These are phyloP conservation scores for Globisporangium rhizosaccharum DNA, from an alignment of 352 stramenopile species.

Conservation along the genomic window DNA sequence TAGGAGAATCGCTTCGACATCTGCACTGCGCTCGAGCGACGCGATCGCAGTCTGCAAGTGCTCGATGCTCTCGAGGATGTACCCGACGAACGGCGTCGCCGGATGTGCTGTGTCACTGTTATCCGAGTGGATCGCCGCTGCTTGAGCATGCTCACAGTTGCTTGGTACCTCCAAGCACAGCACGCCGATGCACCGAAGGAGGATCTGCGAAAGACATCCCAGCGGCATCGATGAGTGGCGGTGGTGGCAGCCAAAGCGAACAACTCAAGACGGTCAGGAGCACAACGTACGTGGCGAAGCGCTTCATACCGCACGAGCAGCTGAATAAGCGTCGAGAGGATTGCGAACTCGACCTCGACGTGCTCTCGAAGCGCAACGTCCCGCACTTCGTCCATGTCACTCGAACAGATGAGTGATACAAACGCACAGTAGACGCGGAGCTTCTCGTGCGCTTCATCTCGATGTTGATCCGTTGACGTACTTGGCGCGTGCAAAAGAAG, in stretches of 20 bases:
- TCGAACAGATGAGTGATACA: slow-evolving; percentile 6
- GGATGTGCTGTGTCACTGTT: background rate
- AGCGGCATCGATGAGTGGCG: no score
- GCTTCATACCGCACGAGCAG: slow-evolving; percentile 1
- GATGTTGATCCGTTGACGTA: background rate
- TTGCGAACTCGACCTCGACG: slow-evolving; percentile 5
- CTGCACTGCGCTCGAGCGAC: background rate
- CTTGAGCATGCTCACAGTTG: slow-evolving; percentile 7
- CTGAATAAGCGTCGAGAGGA: slow-evolving; percentile 6
- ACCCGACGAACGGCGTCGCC: slow-evolving; percentile 3
- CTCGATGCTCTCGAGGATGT: slow-evolving; percentile 8
- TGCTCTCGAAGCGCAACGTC: slow-evolving; percentile 6
- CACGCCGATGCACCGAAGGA: slow-evolving; percentile 10
- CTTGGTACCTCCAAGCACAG: slow-evolving; percentile 8
- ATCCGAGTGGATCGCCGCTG: background rate
- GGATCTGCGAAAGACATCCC: background rate
- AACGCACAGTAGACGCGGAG: slow-evolving; percentile 11
- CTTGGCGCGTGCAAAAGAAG: background rate
- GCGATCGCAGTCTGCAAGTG: background rate
- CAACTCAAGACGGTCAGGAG: background rate
- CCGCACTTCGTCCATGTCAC: slow-evolving; percentile 8
- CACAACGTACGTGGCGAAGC: slow-evolving; percentile 4
- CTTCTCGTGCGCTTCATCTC: background rate
- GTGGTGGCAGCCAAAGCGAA: no score
- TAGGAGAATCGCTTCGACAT: slow-evolving; percentile 13